Evolutionary conservation across 192 early-diverging fungal genomes (phyloP), one percentile per base, ranked within the genome.

Genomic region (Diversispora eburnea): DNA sequence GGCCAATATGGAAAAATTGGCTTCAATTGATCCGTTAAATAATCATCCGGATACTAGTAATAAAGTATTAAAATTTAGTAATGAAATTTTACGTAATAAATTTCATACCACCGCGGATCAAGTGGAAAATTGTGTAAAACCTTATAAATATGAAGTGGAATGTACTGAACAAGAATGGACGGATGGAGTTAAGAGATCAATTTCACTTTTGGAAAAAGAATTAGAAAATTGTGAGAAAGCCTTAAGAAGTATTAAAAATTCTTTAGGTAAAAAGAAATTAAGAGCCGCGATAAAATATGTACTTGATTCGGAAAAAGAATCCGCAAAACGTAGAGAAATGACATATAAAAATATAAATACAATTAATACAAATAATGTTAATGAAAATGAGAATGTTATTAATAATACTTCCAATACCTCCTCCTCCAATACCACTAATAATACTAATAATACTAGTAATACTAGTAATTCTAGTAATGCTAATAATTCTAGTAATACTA

Each of bases 41-140:
- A 86, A 94, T 76, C 97, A 99, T 73, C 87, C 88, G 2, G 90
- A 92, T 13, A 91, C 94, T 3, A 86, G 91, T 19, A 74, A 84
- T 17, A 88, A 93, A 39, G 89, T 99, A 56, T 80, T 94, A 70
- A 85, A 88, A 57, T 93, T 97, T 75, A 92, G 89, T 47, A 89
- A 88, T 61, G 94, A 94, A 49, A 91, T 98, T 58, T 72, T 99
- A 71, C 88, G 93, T 33, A 85, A 79, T 68, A 95, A 96, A 65
- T 95, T 93, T 83, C 89, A 93, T 48, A 84, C 92, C 4, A 92
- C 96, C 6, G 88, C 95, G 9, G 97, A 98, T 77, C 96, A 98
- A 81, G 97, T 99, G 8, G 97, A 99, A 73, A 99, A 98, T 84
- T 97, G 95, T 3, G 95, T 99, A 81, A 99, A 99, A 80, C 97